Conservation (phyloP, 2,329 filamentous ascomycete genomes). For the Claviceps paspali region DNA sequence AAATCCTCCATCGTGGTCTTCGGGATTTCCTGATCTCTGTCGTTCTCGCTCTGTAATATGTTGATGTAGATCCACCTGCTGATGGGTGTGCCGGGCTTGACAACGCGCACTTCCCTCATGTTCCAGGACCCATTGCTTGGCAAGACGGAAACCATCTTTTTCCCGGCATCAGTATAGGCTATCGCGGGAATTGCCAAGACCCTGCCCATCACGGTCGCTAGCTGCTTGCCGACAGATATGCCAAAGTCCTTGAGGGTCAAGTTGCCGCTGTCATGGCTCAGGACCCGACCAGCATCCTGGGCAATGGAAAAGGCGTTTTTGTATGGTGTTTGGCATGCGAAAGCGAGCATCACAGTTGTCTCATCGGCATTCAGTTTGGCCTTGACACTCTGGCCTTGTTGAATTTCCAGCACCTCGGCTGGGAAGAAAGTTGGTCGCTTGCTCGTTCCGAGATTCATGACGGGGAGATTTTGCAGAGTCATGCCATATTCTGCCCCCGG, state of each 20-base stretch:
- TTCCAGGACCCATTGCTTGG: slow-evolving; percentile 53
- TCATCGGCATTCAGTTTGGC: slow-evolving; percentile 44
- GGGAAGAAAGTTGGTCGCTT: slow-evolving; percentile 49
- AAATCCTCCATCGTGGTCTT: slow-evolving; percentile 18
- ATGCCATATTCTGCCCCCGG: slow-evolving; percentile 20
- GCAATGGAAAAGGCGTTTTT: slow-evolving; percentile 54
- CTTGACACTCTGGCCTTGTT: slow-evolving; percentile 48
- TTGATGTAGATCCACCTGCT: slow-evolving; percentile 35
- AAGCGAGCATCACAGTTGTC: slow-evolving; percentile 53
- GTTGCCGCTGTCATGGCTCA: slow-evolving; percentile 40
- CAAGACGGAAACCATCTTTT: slow-evolving; percentile 11
- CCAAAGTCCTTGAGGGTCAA: slow-evolving; percentile 41
- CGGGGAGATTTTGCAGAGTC: slow-evolving; percentile 29
- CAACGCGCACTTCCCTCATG: slow-evolving; percentile 42
- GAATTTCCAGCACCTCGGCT: slow-evolving; percentile 47
- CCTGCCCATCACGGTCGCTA: slow-evolving; percentile 60
- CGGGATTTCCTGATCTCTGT: slow-evolving; percentile 6
- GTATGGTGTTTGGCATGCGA: slow-evolving; percentile 52
- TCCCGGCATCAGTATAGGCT: slow-evolving; percentile 31
- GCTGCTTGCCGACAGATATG: slow-evolving; percentile 39
- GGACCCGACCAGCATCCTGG: slow-evolving; percentile 35
- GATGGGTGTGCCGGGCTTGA: slow-evolving; percentile 30
- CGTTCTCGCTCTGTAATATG: slow-evolving; percentile 12
- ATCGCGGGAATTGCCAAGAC: slow-evolving; percentile 48
- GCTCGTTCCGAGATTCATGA: slow-evolving; percentile 50